Base-by-base conservation (phyloP, 2,329 filamentous ascomycete genomes). In the Ceratocystis papillata region DNA sequence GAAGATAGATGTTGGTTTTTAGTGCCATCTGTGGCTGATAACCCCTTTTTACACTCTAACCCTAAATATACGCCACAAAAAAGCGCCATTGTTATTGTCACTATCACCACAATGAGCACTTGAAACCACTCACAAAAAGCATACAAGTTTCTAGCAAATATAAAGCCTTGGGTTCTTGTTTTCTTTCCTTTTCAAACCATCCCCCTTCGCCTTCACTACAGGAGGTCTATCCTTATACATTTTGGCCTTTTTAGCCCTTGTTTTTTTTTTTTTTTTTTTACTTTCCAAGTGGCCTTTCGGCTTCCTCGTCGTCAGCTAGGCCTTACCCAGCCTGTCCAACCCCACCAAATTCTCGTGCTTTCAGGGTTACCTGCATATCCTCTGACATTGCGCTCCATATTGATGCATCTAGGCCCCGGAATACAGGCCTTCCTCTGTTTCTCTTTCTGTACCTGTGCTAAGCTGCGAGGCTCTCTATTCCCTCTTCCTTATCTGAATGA, bases 401-500 rank as follows among this genome's bases (percentile, higher is more conserved):
- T 53, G 48, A 28, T 53, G 22, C 48, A 53, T 53, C 2, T 6
- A 53, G 22, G 22, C 20, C 48, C 55, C 10, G 30, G 28, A 59
- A 25, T 44, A 62, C 22, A 62, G 60, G 37, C 60, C 37, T 12
- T 22, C 22, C 10, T 46, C 6, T 62, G 37, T 62, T 46, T 62
- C 60, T 62, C 2, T 28, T n/a, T 62, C 60, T 62, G 37, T 45
- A 44, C 44, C 60, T 62, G 37, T 62, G 60, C 60, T 62, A 44
- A 44, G 22, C 37, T 62, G 37, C 45, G 20, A 20, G 17, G 37
- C 45, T 37, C 60, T 30, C n/a, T 25, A n/a, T 46, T 46, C 44
- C 60, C 45, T 62, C 20, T 46, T 44, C 20, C 60, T 12, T 12
- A 25, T 15, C 37, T 46, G 55, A 37, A 59, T 30, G 30, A 53